phyloP scores from a whole-genome alignment of 176 grass and related monocot species.

The Hsuehochloa calcarea region DNA sequence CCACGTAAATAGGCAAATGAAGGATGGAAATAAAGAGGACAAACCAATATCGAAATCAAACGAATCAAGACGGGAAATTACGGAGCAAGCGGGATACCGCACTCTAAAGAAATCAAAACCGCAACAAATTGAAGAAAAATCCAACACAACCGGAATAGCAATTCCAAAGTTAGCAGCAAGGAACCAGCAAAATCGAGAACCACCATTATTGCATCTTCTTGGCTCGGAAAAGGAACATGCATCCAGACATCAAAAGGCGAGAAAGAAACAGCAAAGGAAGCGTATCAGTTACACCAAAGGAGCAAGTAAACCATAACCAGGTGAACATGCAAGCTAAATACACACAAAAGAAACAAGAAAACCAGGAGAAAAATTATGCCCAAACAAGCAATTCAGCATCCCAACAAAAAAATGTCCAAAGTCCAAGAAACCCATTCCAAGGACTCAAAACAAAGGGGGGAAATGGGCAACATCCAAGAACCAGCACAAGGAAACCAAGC shows the following conservation, averaged over 20 bases:
- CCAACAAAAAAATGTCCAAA: neutral
- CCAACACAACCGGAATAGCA: neutral
- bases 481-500: neutral
- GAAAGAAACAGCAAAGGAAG: slow-evolving; percentile 10
- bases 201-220: neutral
- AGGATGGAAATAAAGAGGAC: neutral
- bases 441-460: too few relatives aligned
- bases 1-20: neutral
- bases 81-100: neutral
- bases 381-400: neutral
- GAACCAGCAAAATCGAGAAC: neutral
- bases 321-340: neutral
- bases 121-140: neutral
- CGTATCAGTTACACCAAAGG: neutral
- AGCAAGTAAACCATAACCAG: neutral
- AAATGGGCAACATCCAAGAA: neutral
- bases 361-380: neutral
- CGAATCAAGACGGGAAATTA: neutral
- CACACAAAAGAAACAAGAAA: neutral
- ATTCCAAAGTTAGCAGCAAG: neutral
- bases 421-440: neutral
- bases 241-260: neutral
- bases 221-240: neutral
- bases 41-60: neutral
- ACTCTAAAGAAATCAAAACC: neutral